Conservation (phyloP, 2,329 filamentous ascomycete species). For the Intubia oerlemansii region DNA sequence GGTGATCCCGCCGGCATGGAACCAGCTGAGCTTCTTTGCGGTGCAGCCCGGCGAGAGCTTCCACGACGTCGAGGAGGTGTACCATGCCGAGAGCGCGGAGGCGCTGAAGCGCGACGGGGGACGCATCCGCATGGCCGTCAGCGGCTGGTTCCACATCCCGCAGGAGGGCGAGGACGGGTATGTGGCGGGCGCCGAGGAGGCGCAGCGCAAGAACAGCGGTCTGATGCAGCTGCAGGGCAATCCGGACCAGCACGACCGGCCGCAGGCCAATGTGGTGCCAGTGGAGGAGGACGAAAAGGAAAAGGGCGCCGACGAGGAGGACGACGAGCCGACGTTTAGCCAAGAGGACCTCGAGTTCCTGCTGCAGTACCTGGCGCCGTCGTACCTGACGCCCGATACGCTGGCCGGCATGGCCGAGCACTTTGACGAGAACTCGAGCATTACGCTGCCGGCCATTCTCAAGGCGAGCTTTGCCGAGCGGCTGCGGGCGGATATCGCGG, state of each 20-base stretch:
- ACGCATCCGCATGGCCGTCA: constrained; percentile 88
- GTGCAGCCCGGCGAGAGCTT: constrained; percentile 98
- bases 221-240: constrained; percentile 85
- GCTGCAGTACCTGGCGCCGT: constrained; percentile 72
- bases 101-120: constrained; percentile 46
- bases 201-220: constrained; percentile 71
- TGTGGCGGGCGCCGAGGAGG: constrained; percentile 70
- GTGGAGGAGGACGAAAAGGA: constrained; percentile 13
- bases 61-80: constrained; percentile 97
- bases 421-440: constrained; percentile 66
- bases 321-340: constrained; percentile 30
- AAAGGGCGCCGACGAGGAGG: constrained; percentile 17
- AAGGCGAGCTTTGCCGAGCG: constrained; percentile 53
- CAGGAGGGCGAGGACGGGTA: constrained; percentile 87
- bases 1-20: constrained; percentile 83
- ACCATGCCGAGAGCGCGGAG: constrained; percentile 39
- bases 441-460: constrained; percentile 62
- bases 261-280: constrained; percentile 35
- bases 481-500: constrained; percentile 50
- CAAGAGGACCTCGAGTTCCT: constrained; percentile 75
- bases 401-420: constrained; percentile 60
- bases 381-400: constrained; percentile 81
- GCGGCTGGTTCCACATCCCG: constrained; percentile 97
- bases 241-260: constrained; percentile 72
- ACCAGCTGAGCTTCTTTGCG: constrained; percentile 94